phyloP scores from a whole-genome alignment of 192 early-diverging fungal species.

The Coemansia furcata region DNA sequence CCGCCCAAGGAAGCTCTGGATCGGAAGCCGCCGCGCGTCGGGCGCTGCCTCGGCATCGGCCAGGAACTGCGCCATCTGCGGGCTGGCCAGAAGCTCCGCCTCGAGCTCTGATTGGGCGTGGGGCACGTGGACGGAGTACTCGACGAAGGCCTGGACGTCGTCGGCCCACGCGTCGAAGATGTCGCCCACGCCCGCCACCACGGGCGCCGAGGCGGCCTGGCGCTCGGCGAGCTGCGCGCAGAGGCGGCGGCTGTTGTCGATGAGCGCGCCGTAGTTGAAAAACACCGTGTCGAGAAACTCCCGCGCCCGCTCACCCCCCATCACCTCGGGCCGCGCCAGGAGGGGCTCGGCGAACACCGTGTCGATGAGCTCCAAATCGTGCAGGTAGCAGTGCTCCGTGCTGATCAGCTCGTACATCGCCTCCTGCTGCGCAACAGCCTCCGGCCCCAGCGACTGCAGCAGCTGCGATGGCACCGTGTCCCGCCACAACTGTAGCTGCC shows the following conservation, averaged over 20 bases:
- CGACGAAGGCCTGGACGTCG: conserved; percentile 71
- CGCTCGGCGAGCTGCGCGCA: conserved; percentile 55
- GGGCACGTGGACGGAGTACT: conserved; percentile 82
- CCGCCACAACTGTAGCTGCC: conserved; percentile 49
- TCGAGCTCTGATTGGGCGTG: conserved; percentile 78
- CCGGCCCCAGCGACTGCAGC: conserved; percentile 25
- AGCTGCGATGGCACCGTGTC: conserved; percentile 39
- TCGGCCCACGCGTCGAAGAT: conserved; percentile 71
- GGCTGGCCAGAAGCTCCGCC: conserved; percentile 65
- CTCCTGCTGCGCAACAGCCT: conserved; percentile 65
- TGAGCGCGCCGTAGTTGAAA: conserved; percentile 68
- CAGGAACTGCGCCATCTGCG: conserved; percentile 70
- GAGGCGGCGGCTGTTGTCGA: conserved; percentile 58
- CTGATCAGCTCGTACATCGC: conserved; percentile 86
- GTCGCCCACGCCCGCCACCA: conserved; percentile 81
- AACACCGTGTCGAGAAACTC: conserved; percentile 73
- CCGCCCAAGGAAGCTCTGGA: conserved; percentile 85
- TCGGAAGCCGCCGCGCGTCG: conserved; percentile 72
- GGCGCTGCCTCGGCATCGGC: conserved; percentile 72
- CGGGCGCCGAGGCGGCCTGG: conserved; percentile 50
- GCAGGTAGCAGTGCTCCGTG: conserved; percentile 85
- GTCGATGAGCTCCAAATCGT: conserved; percentile 79
- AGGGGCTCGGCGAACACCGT: conserved; percentile 68
- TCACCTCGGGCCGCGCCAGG: conserved; percentile 54
- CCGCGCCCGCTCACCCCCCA: conserved; percentile 56